These are phyloP conservation scores for Coleophoma crateriformis DNA, from an alignment of 2,329 filamentous ascomycete genomes.

Conservation along the genomic window DNA sequence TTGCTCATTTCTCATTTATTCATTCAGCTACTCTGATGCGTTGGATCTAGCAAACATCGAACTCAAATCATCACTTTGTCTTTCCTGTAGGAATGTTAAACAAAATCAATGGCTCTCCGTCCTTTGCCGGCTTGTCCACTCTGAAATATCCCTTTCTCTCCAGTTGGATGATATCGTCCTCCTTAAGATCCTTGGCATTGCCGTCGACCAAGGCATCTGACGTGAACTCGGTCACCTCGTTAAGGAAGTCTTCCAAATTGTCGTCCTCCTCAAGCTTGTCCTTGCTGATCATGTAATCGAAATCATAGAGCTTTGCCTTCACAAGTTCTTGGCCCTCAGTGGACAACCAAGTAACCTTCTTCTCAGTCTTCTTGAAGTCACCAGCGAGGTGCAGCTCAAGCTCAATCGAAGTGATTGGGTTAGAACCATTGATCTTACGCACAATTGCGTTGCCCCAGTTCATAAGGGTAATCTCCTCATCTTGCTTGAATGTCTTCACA, in stretches of 20 bases:
- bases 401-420: slow-evolving; percentile 63
- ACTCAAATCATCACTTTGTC: slow-evolving; percentile 21
- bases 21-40: background rate
- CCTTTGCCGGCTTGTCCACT: slow-evolving; percentile 60
- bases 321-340: slow-evolving; percentile 70
- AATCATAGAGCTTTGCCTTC: slow-evolving; percentile 83
- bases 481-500: slow-evolving; percentile 70
- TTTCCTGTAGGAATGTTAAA: slow-evolving; percentile 69
- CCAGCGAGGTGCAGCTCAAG: slow-evolving; percentile 87
- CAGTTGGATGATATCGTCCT: slow-evolving; percentile 89
- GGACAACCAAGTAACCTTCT: slow-evolving; percentile 95
- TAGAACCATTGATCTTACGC: slow-evolving; percentile 53
- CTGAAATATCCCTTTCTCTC: slow-evolving; percentile 91
- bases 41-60: background rate
- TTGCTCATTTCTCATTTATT: background rate
- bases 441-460: slow-evolving; percentile 91
- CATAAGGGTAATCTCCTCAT: slow-evolving; percentile 95
- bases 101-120: slow-evolving; percentile 55
- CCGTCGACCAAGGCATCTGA: slow-evolving; percentile 74
- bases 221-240: slow-evolving; percentile 64
- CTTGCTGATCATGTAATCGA: slow-evolving; percentile 93
- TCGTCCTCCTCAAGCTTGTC: slow-evolving; percentile 90
- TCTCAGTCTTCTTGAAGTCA: slow-evolving; percentile 91
- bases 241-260: slow-evolving; percentile 77
- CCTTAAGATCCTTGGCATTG: slow-evolving; percentile 73